phyloP scores from a whole-genome alignment of 768 basidiomycete species.

The Dacryopinax spathularia region DNA sequence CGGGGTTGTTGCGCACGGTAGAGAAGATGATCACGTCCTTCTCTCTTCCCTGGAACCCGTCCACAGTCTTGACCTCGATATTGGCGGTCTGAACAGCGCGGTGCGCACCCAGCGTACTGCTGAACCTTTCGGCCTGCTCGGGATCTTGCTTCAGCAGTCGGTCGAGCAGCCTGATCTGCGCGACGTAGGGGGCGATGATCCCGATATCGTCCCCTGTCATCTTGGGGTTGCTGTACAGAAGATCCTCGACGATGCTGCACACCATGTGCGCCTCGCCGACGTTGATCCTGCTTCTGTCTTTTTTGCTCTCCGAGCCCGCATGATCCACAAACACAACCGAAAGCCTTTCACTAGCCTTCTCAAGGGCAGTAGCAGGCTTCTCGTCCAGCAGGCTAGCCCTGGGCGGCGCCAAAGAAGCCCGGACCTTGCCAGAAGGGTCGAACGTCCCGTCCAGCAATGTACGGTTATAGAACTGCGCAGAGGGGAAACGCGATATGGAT shows the following conservation, averaged over 20 bases:
- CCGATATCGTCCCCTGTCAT: constrained; percentile 69
- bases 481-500: constrained; percentile 73
- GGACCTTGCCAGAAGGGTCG: constrained; percentile 33
- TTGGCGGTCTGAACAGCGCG: constrained; percentile 49
- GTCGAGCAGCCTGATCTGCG: constrained; percentile 66
- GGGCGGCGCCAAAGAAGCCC: constrained; percentile 46
- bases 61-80: constrained; percentile 84
- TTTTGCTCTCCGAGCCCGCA: constrained; percentile 46
- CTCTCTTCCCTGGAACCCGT: constrained; percentile 88
- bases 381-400: constrained; percentile 23
- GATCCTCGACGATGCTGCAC: constrained; percentile 65
- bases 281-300: constrained; percentile 65
- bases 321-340: constrained; percentile 78
- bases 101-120: constrained; percentile 43
- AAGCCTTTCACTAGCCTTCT: constrained; percentile 30
- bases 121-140: constrained; percentile 41
- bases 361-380: constrained; percentile 21
- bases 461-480: constrained; percentile 63
- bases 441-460: constrained; percentile 64
- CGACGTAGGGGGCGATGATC: constrained; percentile 81
- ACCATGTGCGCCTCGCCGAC: constrained; percentile 64
- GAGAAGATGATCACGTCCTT: constrained; percentile 88
- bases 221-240: constrained; percentile 57
- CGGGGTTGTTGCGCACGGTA: constrained; percentile 69
- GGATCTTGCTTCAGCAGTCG: constrained; percentile 46